Evolutionary conservation across 2,329 filamentous ascomycete species (phyloP).

Genomic region (Emericellopsis atlantica): DNA sequence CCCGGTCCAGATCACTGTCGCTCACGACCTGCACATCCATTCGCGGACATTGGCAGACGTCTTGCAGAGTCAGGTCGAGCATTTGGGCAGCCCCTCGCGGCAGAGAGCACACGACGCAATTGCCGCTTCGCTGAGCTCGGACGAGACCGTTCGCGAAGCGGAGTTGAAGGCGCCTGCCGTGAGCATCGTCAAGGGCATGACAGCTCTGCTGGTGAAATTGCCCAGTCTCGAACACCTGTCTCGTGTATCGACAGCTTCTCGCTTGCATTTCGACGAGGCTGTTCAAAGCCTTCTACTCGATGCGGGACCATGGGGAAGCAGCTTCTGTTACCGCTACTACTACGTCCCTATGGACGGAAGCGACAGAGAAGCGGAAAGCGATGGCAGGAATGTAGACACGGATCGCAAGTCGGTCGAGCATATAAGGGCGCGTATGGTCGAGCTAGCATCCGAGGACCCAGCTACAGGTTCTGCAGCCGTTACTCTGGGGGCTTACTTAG

Average conservation of each 20-base stretch:
- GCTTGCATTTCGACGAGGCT: constrained; percentile 31
- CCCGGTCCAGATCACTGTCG: constrained; percentile 48
- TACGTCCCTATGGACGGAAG: constrained; percentile 29
- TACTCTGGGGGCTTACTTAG: constrained; percentile 40
- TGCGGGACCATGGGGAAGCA: constrained; percentile 26
- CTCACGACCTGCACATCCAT: constrained; percentile 56
- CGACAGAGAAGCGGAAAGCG: constrained; percentile 11
- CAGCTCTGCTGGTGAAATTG: constrained; percentile 54
- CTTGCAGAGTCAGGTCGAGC: too few relatives aligned
- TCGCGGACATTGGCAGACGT: constrained; percentile 15
- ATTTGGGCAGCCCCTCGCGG: too few relatives aligned
- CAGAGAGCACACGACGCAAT: constrained; percentile 2
- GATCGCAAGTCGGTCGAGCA: constrained; percentile 37
- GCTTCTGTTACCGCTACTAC: constrained; percentile 45
- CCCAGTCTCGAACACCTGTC: constrained; percentile 47
- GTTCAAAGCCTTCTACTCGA: too few relatives aligned
- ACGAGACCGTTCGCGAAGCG: constrained; percentile 15
- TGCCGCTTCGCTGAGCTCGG: constrained; percentile 15
- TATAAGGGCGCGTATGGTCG: constrained; percentile 43
- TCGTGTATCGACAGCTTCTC: constrained; percentile 20
- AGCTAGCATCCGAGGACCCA: constrained; percentile 38
- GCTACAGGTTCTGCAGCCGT: constrained; percentile 51
- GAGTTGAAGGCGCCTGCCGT: constrained; percentile 34
- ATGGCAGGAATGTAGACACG: constrained; percentile 12
- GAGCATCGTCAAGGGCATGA: constrained; percentile 62